Base-by-base conservation (phyloP, 192 early-diverging fungal genomes). In the Mortierella claussenii region DNA sequence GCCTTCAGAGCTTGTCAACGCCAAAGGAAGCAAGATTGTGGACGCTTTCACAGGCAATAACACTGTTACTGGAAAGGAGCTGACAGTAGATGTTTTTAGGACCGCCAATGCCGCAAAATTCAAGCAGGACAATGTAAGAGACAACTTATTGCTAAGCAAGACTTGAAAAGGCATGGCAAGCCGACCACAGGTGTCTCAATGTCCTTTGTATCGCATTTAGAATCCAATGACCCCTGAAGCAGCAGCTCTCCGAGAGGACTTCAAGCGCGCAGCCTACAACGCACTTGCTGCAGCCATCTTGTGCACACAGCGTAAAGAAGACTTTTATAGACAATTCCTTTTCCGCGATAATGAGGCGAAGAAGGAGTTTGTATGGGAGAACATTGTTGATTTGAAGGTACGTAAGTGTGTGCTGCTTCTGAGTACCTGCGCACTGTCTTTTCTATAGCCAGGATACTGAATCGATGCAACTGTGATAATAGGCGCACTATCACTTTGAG, bases 191-290 rank as follows among this genome's bases (percentile, higher is more conserved):
- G 5, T 21, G 20, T 6, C 13, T 9, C 20, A 37, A 34, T 50
- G 23, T 23, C 0, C 21, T 40, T 31, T n/a, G 3, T 3, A 33
- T 47, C 11, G 44, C 28, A 33, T 24, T 21, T 66, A 78, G 78
- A 74, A 28, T 21, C 45, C 42, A 1, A 24, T 68, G 30, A 74
- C 44, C 44, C 78, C 64, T 2, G 57, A 51, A 11, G 34, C 49
- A 3, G 69, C 52, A 11, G 27, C 27, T 10, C 45, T 46, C 30
- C 48, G 55, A 33, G 69, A 60, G 17, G 80, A 20, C 13, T 68
- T 55, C 55, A 84, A 89, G 46, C 87, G 84, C 23, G 70, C 85
- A 3, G 87, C 89, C 0, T 92, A 85, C 46, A 86, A 85, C 60
- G 84, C 86, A 1, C 55, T 85, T 11, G 82, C 85, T 0, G 70